Conservation (phyloP, 2,329 filamentous ascomycete species). For the Fusarium decemcellulare region DNA sequence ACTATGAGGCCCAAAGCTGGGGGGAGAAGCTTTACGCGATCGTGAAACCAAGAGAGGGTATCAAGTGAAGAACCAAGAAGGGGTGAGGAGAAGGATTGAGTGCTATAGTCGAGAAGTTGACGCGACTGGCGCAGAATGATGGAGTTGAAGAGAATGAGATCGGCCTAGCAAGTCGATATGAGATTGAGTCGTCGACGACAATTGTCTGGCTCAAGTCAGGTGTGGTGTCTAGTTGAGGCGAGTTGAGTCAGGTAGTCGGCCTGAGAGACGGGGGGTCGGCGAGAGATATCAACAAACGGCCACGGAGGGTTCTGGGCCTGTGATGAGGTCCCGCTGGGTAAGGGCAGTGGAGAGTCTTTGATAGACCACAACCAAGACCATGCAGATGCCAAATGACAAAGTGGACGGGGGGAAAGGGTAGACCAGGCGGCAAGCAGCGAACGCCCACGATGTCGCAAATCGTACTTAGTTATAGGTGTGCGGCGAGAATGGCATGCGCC, state of each 20-base stretch:
- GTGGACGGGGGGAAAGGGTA: slow-evolving; percentile 19
- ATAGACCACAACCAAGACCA: slow-evolving; percentile 26
- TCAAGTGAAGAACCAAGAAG: slow-evolving; percentile 19
- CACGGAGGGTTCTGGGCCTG: slow-evolving; percentile 17
- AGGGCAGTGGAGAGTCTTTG: slow-evolving; percentile 36
- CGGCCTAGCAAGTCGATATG: slow-evolving; percentile 4
- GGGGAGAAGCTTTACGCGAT: slow-evolving; percentile 9
- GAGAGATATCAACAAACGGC: slow-evolving; percentile 38
- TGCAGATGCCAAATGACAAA: slow-evolving; percentile 41
- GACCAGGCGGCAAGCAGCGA: slow-evolving; percentile 31
- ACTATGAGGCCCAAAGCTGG: slow-evolving; percentile 4
- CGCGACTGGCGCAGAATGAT: slow-evolving; percentile 11
- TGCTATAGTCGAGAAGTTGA: neutral
- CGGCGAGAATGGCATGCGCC: slow-evolving; percentile 38
- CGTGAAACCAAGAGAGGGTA: slow-evolving; percentile 16
- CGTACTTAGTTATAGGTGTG: slow-evolving; percentile 45
- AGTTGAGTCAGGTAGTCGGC: slow-evolving; percentile 35
- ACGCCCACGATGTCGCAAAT: slow-evolving; percentile 41
- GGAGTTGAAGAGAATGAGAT: slow-evolving; percentile 15
- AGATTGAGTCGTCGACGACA: slow-evolving; percentile 11
- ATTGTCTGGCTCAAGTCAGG: slow-evolving; percentile 3
- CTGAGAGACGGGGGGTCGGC: slow-evolving; percentile 21
- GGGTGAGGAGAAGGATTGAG: slow-evolving; percentile 2
- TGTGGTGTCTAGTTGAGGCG: slow-evolving; percentile 24
- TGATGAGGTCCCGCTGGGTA: slow-evolving; percentile 31